Conservation (phyloP, 768 basidiomycete species). For the Terana coerulea region DNA sequence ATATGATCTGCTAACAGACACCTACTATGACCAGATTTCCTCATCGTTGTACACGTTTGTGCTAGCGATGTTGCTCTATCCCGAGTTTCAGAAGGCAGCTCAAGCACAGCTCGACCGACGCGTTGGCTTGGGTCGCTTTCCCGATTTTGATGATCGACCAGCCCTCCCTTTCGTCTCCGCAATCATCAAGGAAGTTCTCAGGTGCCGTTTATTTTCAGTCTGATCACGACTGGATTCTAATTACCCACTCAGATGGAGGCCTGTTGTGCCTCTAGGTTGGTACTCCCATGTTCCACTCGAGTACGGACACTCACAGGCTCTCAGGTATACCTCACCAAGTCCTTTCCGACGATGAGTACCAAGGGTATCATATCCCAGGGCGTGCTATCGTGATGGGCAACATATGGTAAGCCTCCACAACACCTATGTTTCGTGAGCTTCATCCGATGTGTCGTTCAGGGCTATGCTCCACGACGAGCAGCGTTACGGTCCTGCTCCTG, state of each 20-base stretch:
- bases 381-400: constrained; percentile 7
- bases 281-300: too few species aligned
- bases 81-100: constrained; percentile 50
- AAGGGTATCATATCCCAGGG: constrained; percentile 19
- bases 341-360: constrained; percentile 21
- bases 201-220: neutral
- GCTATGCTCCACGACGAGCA: constrained; percentile 46
- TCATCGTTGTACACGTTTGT: constrained; percentile 54
- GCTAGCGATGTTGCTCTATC: constrained; percentile 60
- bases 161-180: constrained; percentile 55
- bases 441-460: neutral
- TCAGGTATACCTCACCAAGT: constrained; percentile 19
- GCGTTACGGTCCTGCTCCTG: constrained; percentile 29
- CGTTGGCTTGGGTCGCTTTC: constrained; percentile 50
- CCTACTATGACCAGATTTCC: constrained; percentile 44
- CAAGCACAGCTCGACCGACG: constrained; percentile 65
- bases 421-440: neutral
- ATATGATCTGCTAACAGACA: too few species aligned
- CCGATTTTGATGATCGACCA: constrained; percentile 49
- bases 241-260: constrained; percentile 31
- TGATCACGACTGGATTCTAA: neutral
- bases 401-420: constrained; percentile 6
- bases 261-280: constrained; percentile 31
- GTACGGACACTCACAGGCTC: neutral
- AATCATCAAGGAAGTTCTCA: constrained; percentile 42